Conservation (phyloP, 1,284 basidiomycete genomes). For the Sphaerobolus stellatus region DNA sequence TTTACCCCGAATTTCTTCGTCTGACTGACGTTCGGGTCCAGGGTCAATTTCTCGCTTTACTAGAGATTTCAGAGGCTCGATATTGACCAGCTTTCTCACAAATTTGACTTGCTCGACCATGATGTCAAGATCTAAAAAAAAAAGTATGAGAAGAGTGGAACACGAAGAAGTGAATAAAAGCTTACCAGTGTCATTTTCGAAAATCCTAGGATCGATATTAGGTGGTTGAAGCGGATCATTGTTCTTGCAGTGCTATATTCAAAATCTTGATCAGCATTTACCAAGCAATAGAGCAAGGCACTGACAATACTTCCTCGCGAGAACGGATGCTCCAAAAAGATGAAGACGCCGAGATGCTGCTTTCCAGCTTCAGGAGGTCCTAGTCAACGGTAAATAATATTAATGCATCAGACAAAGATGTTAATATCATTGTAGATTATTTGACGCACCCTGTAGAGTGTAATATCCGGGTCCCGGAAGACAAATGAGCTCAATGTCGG, state of each 20-base stretch:
- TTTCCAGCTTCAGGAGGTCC: slow-evolving; percentile 31
- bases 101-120: slow-evolving; percentile 53
- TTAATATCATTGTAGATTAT: no score
- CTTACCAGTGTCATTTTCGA: slow-evolving; percentile 24
- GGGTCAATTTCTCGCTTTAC: slow-evolving; percentile 35
- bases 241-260: slow-evolving; percentile 15
- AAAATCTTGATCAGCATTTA: neutral
- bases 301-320: slow-evolving; percentile 42
- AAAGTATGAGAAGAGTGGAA: no score
- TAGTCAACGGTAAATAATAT: no score
- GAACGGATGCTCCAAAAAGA: slow-evolving; percentile 33
- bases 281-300: neutral
- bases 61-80: slow-evolving; percentile 42
- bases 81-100: slow-evolving; percentile 41
- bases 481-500: no score
- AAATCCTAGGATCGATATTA: neutral
- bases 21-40: slow-evolving; percentile 31
- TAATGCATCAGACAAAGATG: no score
- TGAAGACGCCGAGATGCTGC: slow-evolving; percentile 33
- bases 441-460: no score
- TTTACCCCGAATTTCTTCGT: slow-evolving; percentile 24
- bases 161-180: no score
- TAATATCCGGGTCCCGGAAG: no score
- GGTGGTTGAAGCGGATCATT: neutral
- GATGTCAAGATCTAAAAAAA: slow-evolving; percentile 42